Evolutionary conservation across 2,329 filamentous ascomycete genomes (phyloP).

Genomic region (Fusarium miscanthi): DNA sequence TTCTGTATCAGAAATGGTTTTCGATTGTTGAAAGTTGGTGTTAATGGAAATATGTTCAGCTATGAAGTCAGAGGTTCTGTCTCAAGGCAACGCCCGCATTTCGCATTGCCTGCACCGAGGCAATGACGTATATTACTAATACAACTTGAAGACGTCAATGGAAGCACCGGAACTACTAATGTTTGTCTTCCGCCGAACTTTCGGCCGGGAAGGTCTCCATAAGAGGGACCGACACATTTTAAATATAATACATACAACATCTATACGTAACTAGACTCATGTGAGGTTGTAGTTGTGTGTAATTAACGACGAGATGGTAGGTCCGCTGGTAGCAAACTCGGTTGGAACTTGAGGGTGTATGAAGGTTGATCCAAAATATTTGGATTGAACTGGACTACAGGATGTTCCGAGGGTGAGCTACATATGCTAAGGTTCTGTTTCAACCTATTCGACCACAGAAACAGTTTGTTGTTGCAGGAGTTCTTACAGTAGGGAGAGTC

Average conservation of each 20-base stretch:
- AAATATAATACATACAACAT: neutral
- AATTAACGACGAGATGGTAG: neutral
- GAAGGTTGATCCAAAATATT: neutral
- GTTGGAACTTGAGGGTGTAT: neutral
- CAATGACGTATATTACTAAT: conserved; percentile 45
- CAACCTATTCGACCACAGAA: neutral
- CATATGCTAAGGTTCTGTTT: neutral
- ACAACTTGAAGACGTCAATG: conserved; percentile 16
- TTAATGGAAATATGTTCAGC: neutral
- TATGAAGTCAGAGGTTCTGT: conserved; percentile 11
- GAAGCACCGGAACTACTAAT: conserved; percentile 15
- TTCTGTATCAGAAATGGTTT: conserved; percentile 4
- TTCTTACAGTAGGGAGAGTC: neutral
- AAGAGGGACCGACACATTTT: neutral
- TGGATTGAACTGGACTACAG: neutral
- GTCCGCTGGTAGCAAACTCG: neutral
- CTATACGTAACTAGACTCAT: neutral
- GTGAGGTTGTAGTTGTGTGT: neutral
- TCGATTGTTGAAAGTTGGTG: neutral
- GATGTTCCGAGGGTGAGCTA: neutral
- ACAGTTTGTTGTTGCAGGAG: neutral
- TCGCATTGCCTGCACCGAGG: conserved; percentile 4
- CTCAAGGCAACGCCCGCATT: neutral
- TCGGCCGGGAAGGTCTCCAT: neutral
- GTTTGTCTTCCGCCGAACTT: conserved; percentile 6